Percentiles rank a stretch among this genome's conserved stretches.
These are phyloP conservation scores for Hypomontagnella submonticulosa DNA, from an alignment of 495 filamentous ascomycete genomes.

Conservation along the genomic window DNA sequence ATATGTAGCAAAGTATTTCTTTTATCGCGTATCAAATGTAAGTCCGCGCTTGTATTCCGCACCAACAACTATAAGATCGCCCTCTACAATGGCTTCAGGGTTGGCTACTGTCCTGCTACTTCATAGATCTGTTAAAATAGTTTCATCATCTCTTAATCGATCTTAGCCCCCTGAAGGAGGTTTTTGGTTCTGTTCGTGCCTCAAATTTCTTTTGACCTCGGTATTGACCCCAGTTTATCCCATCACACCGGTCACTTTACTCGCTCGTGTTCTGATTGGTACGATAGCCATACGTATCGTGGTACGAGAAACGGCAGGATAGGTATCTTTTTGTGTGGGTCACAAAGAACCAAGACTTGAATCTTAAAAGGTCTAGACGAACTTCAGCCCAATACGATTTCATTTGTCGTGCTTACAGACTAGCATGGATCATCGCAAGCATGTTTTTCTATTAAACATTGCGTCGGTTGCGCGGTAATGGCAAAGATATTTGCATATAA, in stretches of 20 bases:
- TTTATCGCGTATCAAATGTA: no score
- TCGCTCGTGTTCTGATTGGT: conserved; percentile 34
- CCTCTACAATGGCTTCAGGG: conserved; percentile 1
- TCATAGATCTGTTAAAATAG: conserved; percentile 17
- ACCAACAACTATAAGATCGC: no score
- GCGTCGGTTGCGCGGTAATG: conserved; percentile 12
- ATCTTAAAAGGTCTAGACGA: conserved; percentile 40
- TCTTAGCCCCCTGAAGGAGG: conserved; percentile 20
- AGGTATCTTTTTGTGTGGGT: conserved; percentile 30
- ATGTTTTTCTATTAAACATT: conserved; percentile 21
- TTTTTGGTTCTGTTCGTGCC: conserved; percentile 21
- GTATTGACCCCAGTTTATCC: conserved; percentile 29
- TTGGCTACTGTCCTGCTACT: conserved; percentile 1
- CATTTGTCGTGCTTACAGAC: conserved; percentile 22
- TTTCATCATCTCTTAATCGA: background rate
- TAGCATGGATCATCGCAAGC: conserved; percentile 17
- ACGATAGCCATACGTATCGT: conserved; percentile 42
- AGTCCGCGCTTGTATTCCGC: no score
- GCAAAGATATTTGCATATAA: no score
- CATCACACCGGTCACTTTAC: conserved; percentile 46
- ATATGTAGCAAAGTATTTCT: no score
- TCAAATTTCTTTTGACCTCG: conserved; percentile 26
- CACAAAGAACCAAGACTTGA: conserved; percentile 17
- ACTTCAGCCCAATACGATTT: conserved; percentile 26
- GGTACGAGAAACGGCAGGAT: conserved; percentile 24